Evolutionary conservation across 768 basidiomycete genomes (phyloP), one percentile per base, ranked within the genome.

Genomic region (Termitomyces sp.): DNA sequence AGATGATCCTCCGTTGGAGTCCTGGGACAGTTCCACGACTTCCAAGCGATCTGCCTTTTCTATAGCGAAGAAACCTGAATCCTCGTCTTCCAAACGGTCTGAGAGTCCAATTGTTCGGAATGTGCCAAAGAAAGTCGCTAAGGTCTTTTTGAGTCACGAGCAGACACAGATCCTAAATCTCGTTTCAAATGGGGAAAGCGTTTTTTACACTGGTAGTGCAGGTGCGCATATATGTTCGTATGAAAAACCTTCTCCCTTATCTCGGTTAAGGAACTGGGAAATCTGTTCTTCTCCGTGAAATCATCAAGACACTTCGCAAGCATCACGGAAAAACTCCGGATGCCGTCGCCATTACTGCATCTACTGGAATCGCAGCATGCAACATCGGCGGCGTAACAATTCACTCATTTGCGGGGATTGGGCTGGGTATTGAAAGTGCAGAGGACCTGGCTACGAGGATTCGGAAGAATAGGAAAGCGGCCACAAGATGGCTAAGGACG

Each of bases 151-250:
- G 58, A 96, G 94, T 70, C 72, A 80, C 58, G 95, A 98, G 67
- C 97, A 99, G 72, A 85, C 76, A 52, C 82, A 88, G 58, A 91
- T 99, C 48, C 74, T 97, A 59, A 79, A 82, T 57, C 76, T 97
- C 36, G 94, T 94, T 1, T 75, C 86, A 34, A 76, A 82, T 13
- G 85, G 84, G 3, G 70, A 85, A 46, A 96, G 86, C 64, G 66
- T 98, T 31, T 99, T 99, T 67, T 99, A 98, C 70, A 99, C 96
- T 1, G 97, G 97, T 27, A 93, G 91, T 76, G 97, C 97, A 58
- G 96, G 95, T 97, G 61, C 64, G 66, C 64, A 65, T 58, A 59
- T 58, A 36, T 58, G 56, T n/a, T 34, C 26, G n/a, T 36, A 24
- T 4, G 14, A 16, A 31, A 27, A 53, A 27, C 50, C 37, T 12